phyloP scores from a whole-genome alignment of 768 basidiomycete species.

The Fistulinella prunicolor region DNA sequence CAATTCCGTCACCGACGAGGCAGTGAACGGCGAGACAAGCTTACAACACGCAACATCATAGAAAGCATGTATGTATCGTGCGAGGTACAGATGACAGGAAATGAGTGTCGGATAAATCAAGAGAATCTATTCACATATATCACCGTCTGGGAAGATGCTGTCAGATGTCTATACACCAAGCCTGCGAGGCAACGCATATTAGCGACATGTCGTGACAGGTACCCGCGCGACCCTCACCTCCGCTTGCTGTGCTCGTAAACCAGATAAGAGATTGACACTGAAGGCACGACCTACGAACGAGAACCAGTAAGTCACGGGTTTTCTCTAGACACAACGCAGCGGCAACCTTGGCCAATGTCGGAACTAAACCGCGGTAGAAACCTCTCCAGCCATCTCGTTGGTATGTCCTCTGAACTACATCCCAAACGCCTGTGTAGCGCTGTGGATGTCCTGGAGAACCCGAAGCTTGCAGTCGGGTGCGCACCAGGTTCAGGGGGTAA shows the following conservation, averaged over 20 bases:
- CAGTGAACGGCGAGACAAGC: neutral
- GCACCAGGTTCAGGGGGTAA: constrained; percentile 88
- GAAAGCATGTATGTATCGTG: constrained; percentile 26
- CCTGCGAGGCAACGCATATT: constrained; percentile 33
- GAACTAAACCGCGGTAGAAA: constrained; percentile 89
- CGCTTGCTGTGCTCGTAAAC: constrained; percentile 88
- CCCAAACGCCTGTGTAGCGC: constrained; percentile 81
- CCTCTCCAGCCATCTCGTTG: constrained; percentile 88
- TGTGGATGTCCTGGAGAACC: constrained; percentile 95
- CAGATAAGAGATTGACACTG: constrained; percentile 95
- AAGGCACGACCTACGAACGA: constrained; percentile 74
- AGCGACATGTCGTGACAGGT: neutral
- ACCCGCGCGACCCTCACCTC: constrained; percentile 44
- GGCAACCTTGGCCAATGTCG: constrained; percentile 85
- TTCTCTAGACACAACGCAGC: neutral
- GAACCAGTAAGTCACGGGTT: constrained; percentile 1
- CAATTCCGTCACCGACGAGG: neutral
- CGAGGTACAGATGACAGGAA: constrained; percentile 26
- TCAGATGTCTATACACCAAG: constrained; percentile 52
- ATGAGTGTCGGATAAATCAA: constrained; percentile 23
- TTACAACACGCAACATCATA: constrained; percentile 9
- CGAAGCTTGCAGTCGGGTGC: constrained; percentile 93
- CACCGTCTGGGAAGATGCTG: constrained; percentile 9
- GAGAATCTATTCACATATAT: constrained; percentile 25
- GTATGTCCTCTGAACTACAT: constrained; percentile 80